Percentiles rank a stretch among this genome's conserved stretches.
These are phyloP conservation scores for Microsporum audouinii DNA, from an alignment of 2,329 filamentous ascomycete genomes.

Conservation along the genomic window DNA sequence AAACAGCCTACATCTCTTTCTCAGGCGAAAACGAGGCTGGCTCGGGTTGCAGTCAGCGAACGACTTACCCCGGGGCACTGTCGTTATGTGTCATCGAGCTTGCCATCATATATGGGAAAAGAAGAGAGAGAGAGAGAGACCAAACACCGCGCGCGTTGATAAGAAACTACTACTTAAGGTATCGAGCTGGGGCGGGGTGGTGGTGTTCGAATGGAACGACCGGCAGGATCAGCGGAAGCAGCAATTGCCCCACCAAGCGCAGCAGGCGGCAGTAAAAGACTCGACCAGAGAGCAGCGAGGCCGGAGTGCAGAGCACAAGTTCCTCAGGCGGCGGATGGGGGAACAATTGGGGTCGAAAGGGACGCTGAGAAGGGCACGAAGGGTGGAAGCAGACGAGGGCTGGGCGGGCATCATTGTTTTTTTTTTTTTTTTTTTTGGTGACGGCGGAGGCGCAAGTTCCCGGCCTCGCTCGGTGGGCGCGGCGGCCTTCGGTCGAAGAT, in stretches of 20 bases:
- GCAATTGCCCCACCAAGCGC: conserved; percentile 2
- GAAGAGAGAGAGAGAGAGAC: no score
- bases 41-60: background rate
- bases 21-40: background rate
- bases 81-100: background rate
- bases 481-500: no score
- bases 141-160: no score
- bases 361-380: background rate
- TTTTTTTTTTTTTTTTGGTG: no score
- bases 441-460: no score
- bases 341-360: background rate
- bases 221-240: background rate
- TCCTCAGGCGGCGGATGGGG: background rate
- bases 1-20: background rate
- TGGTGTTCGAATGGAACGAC: background rate
- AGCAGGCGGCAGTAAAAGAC: background rate
- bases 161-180: no score
- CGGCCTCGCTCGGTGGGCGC: no score
- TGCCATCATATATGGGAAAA: background rate
- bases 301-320: background rate
- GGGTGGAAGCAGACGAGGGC: background rate
- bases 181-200: background rate
- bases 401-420: no score
- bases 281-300: background rate
- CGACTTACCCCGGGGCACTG: background rate